Evolutionary conservation across 225 moss, liverwort and hornwort genomes (phyloP), one percentile per base, ranked within the genome.

Genomic region (Sphagnum tenellum): DNA sequence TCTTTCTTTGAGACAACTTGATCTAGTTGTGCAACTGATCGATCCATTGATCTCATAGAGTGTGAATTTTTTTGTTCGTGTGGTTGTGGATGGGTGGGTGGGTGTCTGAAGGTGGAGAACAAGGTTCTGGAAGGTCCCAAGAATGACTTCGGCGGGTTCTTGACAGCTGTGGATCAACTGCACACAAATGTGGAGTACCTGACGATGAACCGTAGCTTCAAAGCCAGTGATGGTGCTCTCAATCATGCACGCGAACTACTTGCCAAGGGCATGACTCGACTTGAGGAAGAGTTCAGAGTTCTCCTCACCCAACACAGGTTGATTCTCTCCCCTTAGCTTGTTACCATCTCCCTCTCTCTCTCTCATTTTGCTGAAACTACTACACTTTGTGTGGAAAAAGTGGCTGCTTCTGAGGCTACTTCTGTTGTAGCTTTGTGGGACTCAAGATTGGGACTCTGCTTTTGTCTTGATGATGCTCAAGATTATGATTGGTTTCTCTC

Each of bases 141-240:
- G 57, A 81, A 82, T 59, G 91, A 96, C 68, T 77, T 88, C 5
- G 63, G 13, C 50, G 89, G 86, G 4, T 96, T 96, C 71, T 75
- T 96, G 72, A 79, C 69, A n/a, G 95, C 95, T 50, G 81, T 92
- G 12, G 95, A 92, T 63, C 78, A 80, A 72, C 75, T 96, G 48
- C 91, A 83, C 65, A 78, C 73, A 46, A 96, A 92, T 61, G 88
- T 96, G 47, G 92, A 96, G 68, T 96, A 86, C 68, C 80, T 96
- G 56, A 84, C 88, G 6, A 69, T 85, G 8, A 89, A 92, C 55
- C 89, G 95, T 55, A 89, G 65, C 70, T 83, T 92, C 69, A 87
- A 96, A 79, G 89, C 88, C 6, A 96, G 92, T 69, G 92, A 96
- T 60, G 76, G 75, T 64, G 92, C 95, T 45, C 75, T 96, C 51